Conservation (phyloP, 352 stramenopile species). For the Phytophthora fragariaefolia region DNA sequence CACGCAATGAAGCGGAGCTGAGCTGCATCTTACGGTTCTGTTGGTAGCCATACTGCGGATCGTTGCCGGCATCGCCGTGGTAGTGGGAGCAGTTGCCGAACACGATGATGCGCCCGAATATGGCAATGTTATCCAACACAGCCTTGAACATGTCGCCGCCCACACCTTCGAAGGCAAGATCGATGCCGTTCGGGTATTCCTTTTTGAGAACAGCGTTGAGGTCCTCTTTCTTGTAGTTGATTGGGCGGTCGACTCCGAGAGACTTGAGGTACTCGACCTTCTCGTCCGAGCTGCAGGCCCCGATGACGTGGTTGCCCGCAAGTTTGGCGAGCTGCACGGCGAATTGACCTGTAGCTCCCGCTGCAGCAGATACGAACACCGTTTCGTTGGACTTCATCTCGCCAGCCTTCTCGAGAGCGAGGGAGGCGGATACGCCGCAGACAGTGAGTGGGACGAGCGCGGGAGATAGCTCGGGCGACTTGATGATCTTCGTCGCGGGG, state of each 20-base stretch:
- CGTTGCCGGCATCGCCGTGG: slow-evolving; percentile 18
- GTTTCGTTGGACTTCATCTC: slow-evolving; percentile 33
- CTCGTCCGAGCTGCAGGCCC: slow-evolving; percentile 25
- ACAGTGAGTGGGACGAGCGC: slow-evolving; percentile 45
- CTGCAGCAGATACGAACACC: slow-evolving; percentile 24
- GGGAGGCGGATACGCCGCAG: slow-evolving; percentile 45
- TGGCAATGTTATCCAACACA: slow-evolving; percentile 25
- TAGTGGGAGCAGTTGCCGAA: slow-evolving; percentile 34
- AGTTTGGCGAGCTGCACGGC: slow-evolving; percentile 29
- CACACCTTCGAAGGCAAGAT: slow-evolving; percentile 44
- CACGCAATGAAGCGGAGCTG: slow-evolving; percentile 19
- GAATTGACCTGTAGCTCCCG: slow-evolving; percentile 25
- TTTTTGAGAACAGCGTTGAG: slow-evolving; percentile 38
- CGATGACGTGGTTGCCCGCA: slow-evolving; percentile 32
- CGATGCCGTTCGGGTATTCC: slow-evolving; percentile 42
- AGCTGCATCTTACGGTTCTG: slow-evolving; percentile 31
- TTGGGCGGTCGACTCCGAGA: slow-evolving; percentile 52
- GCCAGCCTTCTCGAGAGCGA: slow-evolving; percentile 26
- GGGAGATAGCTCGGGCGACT: slow-evolving; percentile 26
- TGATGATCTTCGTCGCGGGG: slow-evolving; percentile 33
- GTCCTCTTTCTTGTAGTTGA: slow-evolving; percentile 72
- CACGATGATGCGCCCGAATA: slow-evolving; percentile 25
- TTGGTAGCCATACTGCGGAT: slow-evolving; percentile 20
- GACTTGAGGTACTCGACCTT: slow-evolving; percentile 29
- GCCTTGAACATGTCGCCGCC: slow-evolving; percentile 30